Evolutionary conservation across 192 early-diverging fungal species (phyloP).

Genomic region (Thoreauomyces humboldtii): DNA sequence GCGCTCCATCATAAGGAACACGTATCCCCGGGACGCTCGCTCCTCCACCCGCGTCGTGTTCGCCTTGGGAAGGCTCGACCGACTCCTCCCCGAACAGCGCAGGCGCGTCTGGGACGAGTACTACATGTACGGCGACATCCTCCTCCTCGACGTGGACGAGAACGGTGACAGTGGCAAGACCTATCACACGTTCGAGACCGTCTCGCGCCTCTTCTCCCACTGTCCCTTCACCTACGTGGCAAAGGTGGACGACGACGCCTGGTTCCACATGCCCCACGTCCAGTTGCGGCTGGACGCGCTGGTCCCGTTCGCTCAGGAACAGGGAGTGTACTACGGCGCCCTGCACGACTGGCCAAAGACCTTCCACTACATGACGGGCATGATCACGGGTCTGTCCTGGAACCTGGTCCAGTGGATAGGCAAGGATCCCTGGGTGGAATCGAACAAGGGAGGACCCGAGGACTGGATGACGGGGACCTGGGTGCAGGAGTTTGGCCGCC

Average conservation of each 20-base stretch:
- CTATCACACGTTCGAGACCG: constrained; percentile 8
- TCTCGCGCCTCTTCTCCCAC: not conserved
- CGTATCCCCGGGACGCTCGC: not conserved
- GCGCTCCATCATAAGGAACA: not conserved
- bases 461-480: constrained; percentile 10
- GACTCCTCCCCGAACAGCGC: too few species aligned
- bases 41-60: not conserved
- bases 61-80: not conserved
- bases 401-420: constrained; percentile 27
- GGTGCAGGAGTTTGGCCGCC: constrained; percentile 1
- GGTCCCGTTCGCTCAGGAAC: not conserved
- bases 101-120: not conserved
- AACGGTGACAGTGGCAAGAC: constrained; percentile 39
- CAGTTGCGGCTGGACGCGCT: not conserved
- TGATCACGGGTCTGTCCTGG: constrained; percentile 30
- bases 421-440: constrained; percentile 2
- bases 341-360: not conserved
- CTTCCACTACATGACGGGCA: constrained; percentile 19
- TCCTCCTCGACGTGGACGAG: constrained; percentile 25
- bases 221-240: constrained; percentile 15
- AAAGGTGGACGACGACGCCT: constrained; percentile 14
- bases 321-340: constrained; percentile 16
- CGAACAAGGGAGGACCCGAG: constrained; percentile 19
- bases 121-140: constrained; percentile 23
- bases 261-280: constrained; percentile 17